These are phyloP conservation scores for Rhododendron simsii DNA, from an alignment of 148 eudicot genomes.

Conservation along the genomic window DNA sequence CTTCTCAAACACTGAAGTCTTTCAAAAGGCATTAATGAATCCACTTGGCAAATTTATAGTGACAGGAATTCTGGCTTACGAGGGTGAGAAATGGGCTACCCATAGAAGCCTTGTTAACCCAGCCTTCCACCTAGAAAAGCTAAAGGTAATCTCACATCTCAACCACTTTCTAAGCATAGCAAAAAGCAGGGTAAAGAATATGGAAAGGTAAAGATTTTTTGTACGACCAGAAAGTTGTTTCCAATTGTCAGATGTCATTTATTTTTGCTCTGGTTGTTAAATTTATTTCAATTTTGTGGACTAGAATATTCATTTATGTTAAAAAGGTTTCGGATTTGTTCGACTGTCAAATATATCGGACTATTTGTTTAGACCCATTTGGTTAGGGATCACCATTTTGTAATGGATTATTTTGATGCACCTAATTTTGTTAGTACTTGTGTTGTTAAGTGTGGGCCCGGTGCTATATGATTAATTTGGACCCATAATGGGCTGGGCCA, in stretches of 20 bases:
- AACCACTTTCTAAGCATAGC: not conserved
- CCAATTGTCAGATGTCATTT: not conserved
- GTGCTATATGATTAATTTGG: too few relatives aligned
- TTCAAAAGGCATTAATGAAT: slow-evolving; percentile 19
- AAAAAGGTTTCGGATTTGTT: too few relatives aligned
- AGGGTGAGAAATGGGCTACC: slow-evolving; percentile 32
- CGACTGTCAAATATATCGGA: too few relatives aligned
- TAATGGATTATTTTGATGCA: too few relatives aligned
- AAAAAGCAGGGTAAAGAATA: not conserved
- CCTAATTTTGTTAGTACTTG: too few relatives aligned
- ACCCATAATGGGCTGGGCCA: too few relatives aligned
- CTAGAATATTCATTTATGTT: too few relatives aligned
- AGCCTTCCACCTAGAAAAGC: slow-evolving; percentile 26
- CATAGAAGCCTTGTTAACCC: slow-evolving; percentile 29
- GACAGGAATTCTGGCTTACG: slow-evolving; percentile 18
- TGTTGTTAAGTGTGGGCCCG: too few relatives aligned
- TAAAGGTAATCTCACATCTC: slow-evolving; percentile 20
- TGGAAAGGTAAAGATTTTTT: not conserved
- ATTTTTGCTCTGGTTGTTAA: not conserved
- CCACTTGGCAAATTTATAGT: slow-evolving; percentile 17
- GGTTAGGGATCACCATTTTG: too few relatives aligned
- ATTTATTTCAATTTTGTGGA: too few relatives aligned
- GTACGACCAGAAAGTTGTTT: not conserved
- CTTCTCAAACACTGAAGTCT: slow-evolving; percentile 12
- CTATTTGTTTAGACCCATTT: too few relatives aligned